Evolutionary conservation across 805 yeast genomes (phyloP).

Genomic region (Hanseniaspora taiwanica): DNA sequence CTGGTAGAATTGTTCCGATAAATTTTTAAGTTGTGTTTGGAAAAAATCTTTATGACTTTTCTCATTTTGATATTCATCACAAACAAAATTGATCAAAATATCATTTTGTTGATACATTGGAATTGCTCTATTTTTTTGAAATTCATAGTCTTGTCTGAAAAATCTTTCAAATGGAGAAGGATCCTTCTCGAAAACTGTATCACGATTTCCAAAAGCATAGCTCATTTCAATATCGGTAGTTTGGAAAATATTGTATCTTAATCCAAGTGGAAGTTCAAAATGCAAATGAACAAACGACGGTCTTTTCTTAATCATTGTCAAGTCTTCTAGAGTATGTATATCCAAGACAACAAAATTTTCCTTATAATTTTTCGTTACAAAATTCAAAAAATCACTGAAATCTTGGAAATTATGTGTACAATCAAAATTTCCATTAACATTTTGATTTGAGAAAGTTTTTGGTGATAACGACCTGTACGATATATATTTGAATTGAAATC

Average conservation of each 20-base stretch:
- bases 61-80: constrained; percentile 8
- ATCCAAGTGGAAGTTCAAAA: constrained; percentile 54
- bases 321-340: constrained; percentile 29
- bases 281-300: constrained; percentile 78
- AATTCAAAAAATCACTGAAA: constrained; percentile 31
- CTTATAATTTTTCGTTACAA: constrained; percentile 57
- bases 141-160: no score
- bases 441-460: no score
- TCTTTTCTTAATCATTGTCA: constrained; percentile 41
- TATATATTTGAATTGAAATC: no score
- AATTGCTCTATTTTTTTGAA: no score
- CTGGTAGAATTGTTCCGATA: constrained; percentile 1
- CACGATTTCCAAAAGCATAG: no score
- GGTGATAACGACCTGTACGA: background rate
- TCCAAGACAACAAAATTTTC: constrained; percentile 45
- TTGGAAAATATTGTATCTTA: constrained; percentile 25
- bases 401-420: no score
- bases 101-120: no score
- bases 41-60: constrained; percentile 25
- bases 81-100: no score
- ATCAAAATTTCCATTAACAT: no score
- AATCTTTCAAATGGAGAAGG: no score
- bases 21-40: constrained; percentile 3
- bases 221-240: constrained; percentile 9
- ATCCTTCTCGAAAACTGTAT: no score